A percentile compares a stretch with the other conserved stretches of the same genome.
These are phyloP conservation scores for Annulohypoxylon moriforme DNA, from an alignment of 495 filamentous ascomycete genomes.

Conservation along the genomic window DNA sequence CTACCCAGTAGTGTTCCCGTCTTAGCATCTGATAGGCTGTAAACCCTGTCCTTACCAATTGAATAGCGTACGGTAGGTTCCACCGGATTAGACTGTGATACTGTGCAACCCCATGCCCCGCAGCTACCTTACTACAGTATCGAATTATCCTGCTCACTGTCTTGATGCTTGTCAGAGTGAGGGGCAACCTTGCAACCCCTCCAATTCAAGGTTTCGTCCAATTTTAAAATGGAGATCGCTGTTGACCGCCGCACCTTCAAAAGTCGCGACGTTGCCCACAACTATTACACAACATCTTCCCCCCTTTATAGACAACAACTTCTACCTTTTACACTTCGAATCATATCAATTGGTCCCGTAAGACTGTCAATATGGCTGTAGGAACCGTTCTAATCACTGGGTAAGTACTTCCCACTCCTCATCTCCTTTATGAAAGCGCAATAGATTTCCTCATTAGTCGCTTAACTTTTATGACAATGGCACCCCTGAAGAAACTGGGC, in stretches of 20 bases:
- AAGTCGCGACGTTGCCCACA: slow-evolving; percentile 28
- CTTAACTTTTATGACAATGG: neutral
- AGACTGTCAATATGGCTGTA: slow-evolving; percentile 70
- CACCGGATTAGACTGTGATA: neutral
- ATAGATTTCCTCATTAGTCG: neutral
- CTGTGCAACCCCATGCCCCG: slow-evolving; percentile 15
- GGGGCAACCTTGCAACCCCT: slow-evolving; percentile 40
- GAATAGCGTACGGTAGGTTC: neutral
- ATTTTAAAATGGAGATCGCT: slow-evolving; percentile 44
- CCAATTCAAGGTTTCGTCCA: slow-evolving; percentile 37
- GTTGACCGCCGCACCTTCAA: slow-evolving; percentile 40
- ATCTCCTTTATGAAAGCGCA: neutral
- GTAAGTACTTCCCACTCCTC: slow-evolving; percentile 63
- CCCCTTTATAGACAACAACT: neutral
- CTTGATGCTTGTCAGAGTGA: slow-evolving; percentile 14
- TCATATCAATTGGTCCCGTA: slow-evolving; percentile 27
- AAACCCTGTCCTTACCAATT: neutral
- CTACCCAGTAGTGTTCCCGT: neutral
- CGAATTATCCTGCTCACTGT: neutral
- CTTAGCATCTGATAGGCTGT: neutral
- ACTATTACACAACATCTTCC: slow-evolving; percentile 10
- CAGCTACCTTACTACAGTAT: neutral
- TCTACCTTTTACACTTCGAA: slow-evolving; percentile 1
- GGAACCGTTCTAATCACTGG: slow-evolving; percentile 92
- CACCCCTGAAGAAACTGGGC: neutral